Percentiles rank a stretch among this genome's conserved stretches.
phyloP scores from a whole-genome alignment of 73 alveolate species.

The Paramecium tetraurelia region DNA sequence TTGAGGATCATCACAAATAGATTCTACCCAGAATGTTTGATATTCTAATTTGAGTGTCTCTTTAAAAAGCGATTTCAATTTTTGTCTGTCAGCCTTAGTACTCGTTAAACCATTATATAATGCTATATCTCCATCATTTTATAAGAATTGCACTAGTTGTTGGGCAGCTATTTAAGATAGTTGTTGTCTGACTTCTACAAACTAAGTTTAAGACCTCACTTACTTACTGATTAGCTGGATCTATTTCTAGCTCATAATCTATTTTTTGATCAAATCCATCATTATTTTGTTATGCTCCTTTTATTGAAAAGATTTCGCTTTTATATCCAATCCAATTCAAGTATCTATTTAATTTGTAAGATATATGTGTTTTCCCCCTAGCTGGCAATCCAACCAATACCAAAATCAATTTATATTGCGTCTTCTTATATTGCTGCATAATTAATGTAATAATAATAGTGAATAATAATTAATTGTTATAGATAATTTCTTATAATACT shows the following conservation, averaged over 20 bases:
- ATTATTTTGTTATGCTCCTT: not conserved
- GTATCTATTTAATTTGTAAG: constrained; percentile 61
- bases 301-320: constrained; percentile 55
- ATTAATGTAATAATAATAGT: not conserved
- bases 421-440: constrained; percentile 7
- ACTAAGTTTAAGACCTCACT: not conserved
- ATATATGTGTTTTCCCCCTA: constrained; percentile 68
- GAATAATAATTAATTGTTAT: not conserved
- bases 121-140: constrained; percentile 59
- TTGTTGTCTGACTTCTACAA: constrained; percentile 17
- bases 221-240: constrained; percentile 39
- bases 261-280: constrained; percentile 42
- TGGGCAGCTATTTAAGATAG: not conserved
- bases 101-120: constrained; percentile 62
- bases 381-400: constrained; percentile 70
- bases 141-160: constrained; percentile 38
- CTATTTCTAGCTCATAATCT: constrained; percentile 48
- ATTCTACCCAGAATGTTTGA: constrained; percentile 62
- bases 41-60: not conserved
- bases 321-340: constrained; percentile 68
- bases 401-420: not conserved
- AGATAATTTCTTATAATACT: not conserved
- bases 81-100: constrained; percentile 49
- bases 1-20: constrained; percentile 53
- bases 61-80: not conserved